phyloP scores from a whole-genome alignment of 129 eudicot genomes.

The Flaveria robusta region DNA sequence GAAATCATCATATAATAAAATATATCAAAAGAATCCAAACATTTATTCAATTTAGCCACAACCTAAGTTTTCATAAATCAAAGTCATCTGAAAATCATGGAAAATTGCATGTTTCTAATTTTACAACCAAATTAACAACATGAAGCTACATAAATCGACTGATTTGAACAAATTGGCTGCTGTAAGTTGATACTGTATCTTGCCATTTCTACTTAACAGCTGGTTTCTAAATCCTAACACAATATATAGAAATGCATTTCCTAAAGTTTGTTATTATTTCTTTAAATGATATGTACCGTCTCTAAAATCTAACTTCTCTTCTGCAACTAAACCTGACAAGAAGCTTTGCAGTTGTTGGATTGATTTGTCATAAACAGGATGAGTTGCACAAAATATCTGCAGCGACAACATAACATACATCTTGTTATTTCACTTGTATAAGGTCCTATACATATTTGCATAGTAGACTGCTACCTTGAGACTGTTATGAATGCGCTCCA shows the following conservation, averaged over 20 bases:
- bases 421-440: background rate
- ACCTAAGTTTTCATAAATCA: background rate
- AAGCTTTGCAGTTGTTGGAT: constrained; percentile 93
- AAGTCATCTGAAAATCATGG: background rate
- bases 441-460: background rate
- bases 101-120: background rate
- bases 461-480: constrained; percentile 60
- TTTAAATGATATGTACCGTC: constrained; percentile 75
- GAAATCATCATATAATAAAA: background rate
- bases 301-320: constrained; percentile 86
- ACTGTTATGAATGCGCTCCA: constrained; percentile 90
- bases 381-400: constrained; percentile 89
- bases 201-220: background rate
- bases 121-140: background rate
- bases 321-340: constrained; percentile 78
- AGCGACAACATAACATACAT: constrained; percentile 5
- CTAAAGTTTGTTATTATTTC: constrained; percentile 35
- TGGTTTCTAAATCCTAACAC: constrained; percentile 6
- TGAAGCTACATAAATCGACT: constrained; percentile 1
- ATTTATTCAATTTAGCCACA: background rate
- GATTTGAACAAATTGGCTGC: background rate
- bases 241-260: constrained; percentile 1
- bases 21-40: background rate
- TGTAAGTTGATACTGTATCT: background rate
- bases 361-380: constrained; percentile 89